A percentile compares a stretch with the other conserved stretches of the same genome.
Conservation (phyloP, 345 rosid species). For the Physaria fendleri region DNA sequence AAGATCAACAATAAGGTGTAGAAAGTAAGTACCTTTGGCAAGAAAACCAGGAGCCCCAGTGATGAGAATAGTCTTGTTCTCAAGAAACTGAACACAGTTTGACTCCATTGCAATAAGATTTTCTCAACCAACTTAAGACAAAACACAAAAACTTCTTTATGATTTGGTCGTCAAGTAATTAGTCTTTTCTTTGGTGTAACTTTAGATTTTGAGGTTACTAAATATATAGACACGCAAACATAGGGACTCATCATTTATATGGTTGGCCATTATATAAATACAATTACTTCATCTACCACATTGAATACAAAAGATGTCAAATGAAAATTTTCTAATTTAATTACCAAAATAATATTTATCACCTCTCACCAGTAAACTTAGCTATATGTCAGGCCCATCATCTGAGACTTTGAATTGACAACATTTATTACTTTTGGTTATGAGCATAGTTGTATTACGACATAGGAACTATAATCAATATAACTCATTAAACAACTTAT, state of each 20-base stretch:
- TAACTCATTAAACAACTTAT: not conserved
- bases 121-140: not conserved
- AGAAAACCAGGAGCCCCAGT: conserved; percentile 48
- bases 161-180: conserved; percentile 6
- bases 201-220: conserved; percentile 10
- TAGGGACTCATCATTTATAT: not conserved
- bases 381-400: conserved; percentile 24
- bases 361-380: conserved; percentile 14
- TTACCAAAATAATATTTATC: conserved; percentile 5
- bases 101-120: conserved; percentile 18
- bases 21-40: conserved; percentile 32
- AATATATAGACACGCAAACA: conserved; percentile 10
- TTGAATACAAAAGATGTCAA: conserved; percentile 11
- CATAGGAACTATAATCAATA: conserved; percentile 1
- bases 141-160: not conserved
- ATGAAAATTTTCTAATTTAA: not conserved
- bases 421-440: conserved; percentile 9
- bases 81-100: conserved; percentile 26
- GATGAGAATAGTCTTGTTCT: conserved; percentile 36
- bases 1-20: not conserved
- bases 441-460: conserved; percentile 4
- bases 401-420: conserved; percentile 8
- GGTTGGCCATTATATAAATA: conserved; percentile 9
- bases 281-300: conserved; percentile 18
- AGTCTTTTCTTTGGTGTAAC: not conserved